These are phyloP conservation scores for Austroboletus olivaceoglutinosus DNA, from an alignment of 1,284 basidiomycete species.

Conservation along the genomic window DNA sequence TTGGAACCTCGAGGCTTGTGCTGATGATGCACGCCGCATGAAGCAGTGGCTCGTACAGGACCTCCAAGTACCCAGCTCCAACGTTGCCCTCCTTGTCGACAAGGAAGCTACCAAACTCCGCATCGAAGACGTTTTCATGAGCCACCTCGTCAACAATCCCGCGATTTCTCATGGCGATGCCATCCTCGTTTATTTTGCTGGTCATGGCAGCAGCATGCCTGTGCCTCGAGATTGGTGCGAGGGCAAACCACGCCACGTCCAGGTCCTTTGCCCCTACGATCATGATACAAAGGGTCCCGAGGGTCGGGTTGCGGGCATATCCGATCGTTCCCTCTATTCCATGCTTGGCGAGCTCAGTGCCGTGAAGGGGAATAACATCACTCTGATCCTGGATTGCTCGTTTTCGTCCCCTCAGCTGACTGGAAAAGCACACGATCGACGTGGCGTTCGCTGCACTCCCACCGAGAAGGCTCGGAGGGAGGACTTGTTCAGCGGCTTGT, in stretches of 20 bases:
- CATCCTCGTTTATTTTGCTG: conserved; percentile 65
- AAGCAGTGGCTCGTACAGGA: conserved; percentile 53
- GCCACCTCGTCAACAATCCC: conserved; percentile 58
- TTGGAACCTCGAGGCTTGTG: conserved; percentile 62
- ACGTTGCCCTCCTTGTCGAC: conserved; percentile 56
- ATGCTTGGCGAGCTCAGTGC: conserved; percentile 54
- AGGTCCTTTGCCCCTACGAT: conserved; percentile 63
- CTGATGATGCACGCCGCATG: conserved; percentile 57
- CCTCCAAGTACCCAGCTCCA: conserved; percentile 55
- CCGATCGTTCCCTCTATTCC: conserved; percentile 59
- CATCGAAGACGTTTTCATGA: conserved; percentile 58
- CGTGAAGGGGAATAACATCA: conserved; percentile 65
- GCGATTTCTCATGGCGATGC: conserved; percentile 58
- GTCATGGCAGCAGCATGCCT: conserved; percentile 56
- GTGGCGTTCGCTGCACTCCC: conserved; percentile 53
- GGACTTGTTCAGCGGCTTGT: conserved; percentile 53
- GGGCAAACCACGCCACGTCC: conserved; percentile 42
- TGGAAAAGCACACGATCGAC: conserved; percentile 41
- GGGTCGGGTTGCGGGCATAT: conserved; percentile 57
- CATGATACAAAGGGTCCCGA: conserved; percentile 48
- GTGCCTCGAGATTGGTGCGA: conserved; percentile 59
- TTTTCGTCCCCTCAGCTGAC: conserved; percentile 47
- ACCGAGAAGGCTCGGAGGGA: conserved; percentile 48
- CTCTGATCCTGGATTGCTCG: conserved; percentile 62
- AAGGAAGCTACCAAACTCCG: conserved; percentile 54